Evolutionary conservation across 2,329 filamentous ascomycete genomes (phyloP).

Genomic region (Hymenotorrendiella dingleyae): DNA sequence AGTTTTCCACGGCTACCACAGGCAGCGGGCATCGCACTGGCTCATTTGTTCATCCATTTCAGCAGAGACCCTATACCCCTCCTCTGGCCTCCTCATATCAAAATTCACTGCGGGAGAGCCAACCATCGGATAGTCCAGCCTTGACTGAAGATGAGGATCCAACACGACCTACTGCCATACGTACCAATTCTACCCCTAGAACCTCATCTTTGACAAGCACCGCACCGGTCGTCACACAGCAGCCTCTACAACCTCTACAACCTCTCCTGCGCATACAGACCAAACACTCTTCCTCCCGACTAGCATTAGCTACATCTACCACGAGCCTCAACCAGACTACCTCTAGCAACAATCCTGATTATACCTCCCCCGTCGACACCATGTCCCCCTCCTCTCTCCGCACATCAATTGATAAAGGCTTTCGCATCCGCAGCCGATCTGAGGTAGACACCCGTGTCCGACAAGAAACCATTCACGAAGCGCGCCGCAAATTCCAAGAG

Average conservation of each 20-base stretch:
- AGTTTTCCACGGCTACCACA: constrained; percentile 49
- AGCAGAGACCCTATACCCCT: constrained; percentile 56
- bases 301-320: constrained; percentile 24
- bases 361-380: constrained; percentile 23
- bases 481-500: constrained; percentile 57
- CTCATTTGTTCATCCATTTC: constrained; percentile 57
- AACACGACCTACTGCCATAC: constrained; percentile 13
- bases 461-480: constrained; percentile 52
- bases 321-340: constrained; percentile 20
- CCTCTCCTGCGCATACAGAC: constrained; percentile 22
- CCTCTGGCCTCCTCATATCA: constrained; percentile 47
- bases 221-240: constrained; percentile 14
- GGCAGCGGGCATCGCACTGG: constrained; percentile 39
- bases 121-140: constrained; percentile 34
- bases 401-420: constrained; percentile 51
- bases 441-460: constrained; percentile 51
- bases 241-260: constrained; percentile 18
- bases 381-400: constrained; percentile 44
- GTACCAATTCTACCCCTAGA: constrained; percentile 22
- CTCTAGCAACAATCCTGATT: constrained; percentile 17
- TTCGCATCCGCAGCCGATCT: constrained; percentile 55
- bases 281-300: constrained; percentile 23
- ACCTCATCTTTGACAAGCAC: constrained; percentile 17
- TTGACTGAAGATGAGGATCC: constrained; percentile 28
- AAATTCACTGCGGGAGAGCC: constrained; percentile 47